phyloP scores from a whole-genome alignment of 768 basidiomycete genomes.

The Pleurotus tuoliensis region DNA sequence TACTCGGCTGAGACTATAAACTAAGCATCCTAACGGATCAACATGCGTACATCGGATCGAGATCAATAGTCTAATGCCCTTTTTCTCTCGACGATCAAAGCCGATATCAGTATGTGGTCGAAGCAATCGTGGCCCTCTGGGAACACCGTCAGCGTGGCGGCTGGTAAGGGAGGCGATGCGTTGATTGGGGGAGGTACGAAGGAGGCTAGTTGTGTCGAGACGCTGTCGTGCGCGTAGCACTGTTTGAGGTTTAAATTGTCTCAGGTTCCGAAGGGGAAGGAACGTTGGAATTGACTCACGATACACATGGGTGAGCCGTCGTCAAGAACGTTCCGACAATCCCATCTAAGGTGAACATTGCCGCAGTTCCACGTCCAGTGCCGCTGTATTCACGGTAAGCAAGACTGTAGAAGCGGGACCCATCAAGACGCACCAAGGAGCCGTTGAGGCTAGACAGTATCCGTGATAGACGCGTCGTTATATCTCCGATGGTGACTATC shows the following conservation, averaged over 20 bases:
- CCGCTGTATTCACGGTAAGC: constrained; percentile 17
- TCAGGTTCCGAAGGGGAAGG: constrained; percentile 6
- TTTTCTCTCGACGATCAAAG: constrained; percentile 39
- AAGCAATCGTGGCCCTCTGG: constrained; percentile 40
- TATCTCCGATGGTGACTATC: constrained; percentile 36
- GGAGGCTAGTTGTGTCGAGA: constrained; percentile 33
- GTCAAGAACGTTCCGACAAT: constrained; percentile 38
- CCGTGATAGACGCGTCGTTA: constrained; percentile 34
- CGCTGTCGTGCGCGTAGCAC: constrained; percentile 27
- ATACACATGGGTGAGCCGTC: constrained; percentile 48
- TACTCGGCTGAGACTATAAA: too few relatives aligned
- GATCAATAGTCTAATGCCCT: constrained; percentile 15
- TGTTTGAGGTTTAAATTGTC: constrained; percentile 6
- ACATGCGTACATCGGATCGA: neutral
- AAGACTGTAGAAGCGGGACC: neutral
- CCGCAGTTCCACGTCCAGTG: constrained; percentile 38
- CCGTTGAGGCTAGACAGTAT: constrained; percentile 30
- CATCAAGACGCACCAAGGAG: constrained; percentile 22
- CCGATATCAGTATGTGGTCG: constrained; percentile 42
- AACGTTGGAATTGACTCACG: constrained; percentile 25
- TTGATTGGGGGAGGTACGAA: constrained; percentile 46
- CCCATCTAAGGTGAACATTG: constrained; percentile 38
- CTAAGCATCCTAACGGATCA: too few relatives aligned
- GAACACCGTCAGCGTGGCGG: constrained; percentile 40
- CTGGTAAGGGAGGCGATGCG: constrained; percentile 42